Base-by-base conservation (phyloP, 306 rosid species). In the Vigna angularis region DNA sequence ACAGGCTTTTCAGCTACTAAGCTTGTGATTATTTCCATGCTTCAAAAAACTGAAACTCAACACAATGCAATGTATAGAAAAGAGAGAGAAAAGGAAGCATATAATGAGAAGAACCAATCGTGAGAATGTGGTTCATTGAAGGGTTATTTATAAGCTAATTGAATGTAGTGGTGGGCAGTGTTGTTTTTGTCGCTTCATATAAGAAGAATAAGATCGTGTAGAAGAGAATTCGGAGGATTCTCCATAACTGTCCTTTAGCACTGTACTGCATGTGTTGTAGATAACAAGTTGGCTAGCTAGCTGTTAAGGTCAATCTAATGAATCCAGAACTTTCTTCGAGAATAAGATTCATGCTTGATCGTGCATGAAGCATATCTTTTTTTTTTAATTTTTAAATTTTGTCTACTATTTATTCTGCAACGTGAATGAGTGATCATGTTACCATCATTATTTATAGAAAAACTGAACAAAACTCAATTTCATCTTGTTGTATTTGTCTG, bases 1-100 rank as follows among this genome's bases (percentile, higher is more conserved):
- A 92, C 87, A 1, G 92, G 87, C 83, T 84, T 92, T 17, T 86
- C 87, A 38, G 76, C 93, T 16, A 88, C 96, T 89, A 88, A 52
- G 62, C 87, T 80, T 34, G 83, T 74, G 44, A 91, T 66, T 17
- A 24, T 73, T 3, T 82, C 89, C 93, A 91, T 83, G 4, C 3
- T 64, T 63, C 13, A 63, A 34, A 63, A 26, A 26, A 9, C 9
- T 44, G 18, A 22, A 51, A 72, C 20, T 48, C 20, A 56, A 66
- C 42, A 34, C 66, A 62, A 62, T 62, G 45, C 24, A 5, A 58
- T 74, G 52, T 57, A 62, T 0, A 15, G 20, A 42, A 42, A 42
- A 42, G 47, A 61, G 67, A 61, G 20, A 61, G 12, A 26, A 9
- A 36, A 14, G 6, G 16, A n/a, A 64, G 70, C 26, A 36, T 36